phyloP scores from a whole-genome alignment of 2,329 filamentous ascomycete species.

The Chaetomiaceae sp. region DNA sequence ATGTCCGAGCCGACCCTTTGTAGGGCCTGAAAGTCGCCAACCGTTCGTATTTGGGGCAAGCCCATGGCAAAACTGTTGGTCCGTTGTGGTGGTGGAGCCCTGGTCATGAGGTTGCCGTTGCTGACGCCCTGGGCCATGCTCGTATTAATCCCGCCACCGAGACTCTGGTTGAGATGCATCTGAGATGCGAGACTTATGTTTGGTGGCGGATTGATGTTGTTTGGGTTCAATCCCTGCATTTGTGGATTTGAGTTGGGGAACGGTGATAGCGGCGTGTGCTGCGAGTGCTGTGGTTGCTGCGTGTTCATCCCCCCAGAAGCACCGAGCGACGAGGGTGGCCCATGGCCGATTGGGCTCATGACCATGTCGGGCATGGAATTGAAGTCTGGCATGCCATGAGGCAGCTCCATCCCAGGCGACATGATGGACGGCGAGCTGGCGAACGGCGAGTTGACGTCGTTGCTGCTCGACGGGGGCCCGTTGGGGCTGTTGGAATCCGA shows the following conservation, averaged over 20 bases:
- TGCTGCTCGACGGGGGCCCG: constrained; percentile 29
- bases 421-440: constrained; percentile 49
- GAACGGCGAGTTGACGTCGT: constrained; percentile 48
- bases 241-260: constrained; percentile 32
- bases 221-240: constrained; percentile 32
- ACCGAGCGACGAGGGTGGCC: constrained; percentile 25
- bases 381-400: constrained; percentile 41
- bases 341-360: constrained; percentile 44
- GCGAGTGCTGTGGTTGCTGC: constrained; percentile 24
- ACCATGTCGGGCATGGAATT: constrained; percentile 49
- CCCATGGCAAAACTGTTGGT: constrained; percentile 38
- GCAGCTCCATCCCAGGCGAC: constrained; percentile 49
- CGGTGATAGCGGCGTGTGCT: constrained; percentile 33
- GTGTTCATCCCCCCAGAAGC: constrained; percentile 23
- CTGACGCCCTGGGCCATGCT: constrained; percentile 17
- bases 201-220: constrained; percentile 31
- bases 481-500: constrained; percentile 36
- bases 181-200: constrained; percentile 33
- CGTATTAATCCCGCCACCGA: constrained; percentile 23
- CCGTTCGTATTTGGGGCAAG: constrained; percentile 38
- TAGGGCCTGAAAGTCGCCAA: constrained; percentile 47
- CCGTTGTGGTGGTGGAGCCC: constrained; percentile 34
- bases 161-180: constrained; percentile 28
- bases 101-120: constrained; percentile 29
- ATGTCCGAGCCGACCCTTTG: constrained; percentile 43